Conservation (phyloP, 768 basidiomycete species). For the Serpula lacrymans region DNA sequence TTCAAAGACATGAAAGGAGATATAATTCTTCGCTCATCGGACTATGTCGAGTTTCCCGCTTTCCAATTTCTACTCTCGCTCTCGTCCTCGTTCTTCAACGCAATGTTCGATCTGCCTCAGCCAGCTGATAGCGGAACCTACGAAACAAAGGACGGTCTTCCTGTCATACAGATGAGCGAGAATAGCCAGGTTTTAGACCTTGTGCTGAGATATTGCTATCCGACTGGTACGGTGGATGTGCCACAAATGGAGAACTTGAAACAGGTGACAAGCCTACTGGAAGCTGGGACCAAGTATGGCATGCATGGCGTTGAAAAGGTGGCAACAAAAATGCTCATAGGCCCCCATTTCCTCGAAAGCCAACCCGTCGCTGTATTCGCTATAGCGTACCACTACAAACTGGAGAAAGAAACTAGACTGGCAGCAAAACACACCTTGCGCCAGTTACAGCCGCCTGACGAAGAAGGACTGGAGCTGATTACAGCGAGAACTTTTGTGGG, state of each 20-base stretch:
- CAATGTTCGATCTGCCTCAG: conserved; percentile 23
- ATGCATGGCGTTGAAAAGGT: no score
- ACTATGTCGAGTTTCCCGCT: conserved; percentile 24
- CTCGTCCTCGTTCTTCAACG: conserved; percentile 27
- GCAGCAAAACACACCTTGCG: conserved; percentile 18
- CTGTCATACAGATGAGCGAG: no score
- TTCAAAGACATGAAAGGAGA: conserved; percentile 14
- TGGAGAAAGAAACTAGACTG: conserved; percentile 12
- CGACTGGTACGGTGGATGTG: no score
- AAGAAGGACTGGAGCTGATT: conserved; percentile 5
- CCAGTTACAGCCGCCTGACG: conserved; percentile 7
- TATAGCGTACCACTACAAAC: conserved; percentile 12
- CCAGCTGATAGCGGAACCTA: no score
- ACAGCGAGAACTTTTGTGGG: conserved; percentile 9
- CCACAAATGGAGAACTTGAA: no score
- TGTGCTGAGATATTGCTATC: no score
- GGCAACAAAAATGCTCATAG: conserved; percentile 11
- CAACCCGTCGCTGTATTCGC: conserved; percentile 21
- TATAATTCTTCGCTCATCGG: conserved; percentile 24
- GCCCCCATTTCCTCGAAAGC: conserved; percentile 9
- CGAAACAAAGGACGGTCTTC: no score
- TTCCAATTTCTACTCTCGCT: conserved; percentile 24
- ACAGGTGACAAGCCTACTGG: no score
- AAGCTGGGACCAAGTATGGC: no score
- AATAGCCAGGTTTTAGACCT: no score